These are phyloP conservation scores for Cochlearia excelsa DNA, from an alignment of 345 rosid genomes.

Conservation along the genomic window DNA sequence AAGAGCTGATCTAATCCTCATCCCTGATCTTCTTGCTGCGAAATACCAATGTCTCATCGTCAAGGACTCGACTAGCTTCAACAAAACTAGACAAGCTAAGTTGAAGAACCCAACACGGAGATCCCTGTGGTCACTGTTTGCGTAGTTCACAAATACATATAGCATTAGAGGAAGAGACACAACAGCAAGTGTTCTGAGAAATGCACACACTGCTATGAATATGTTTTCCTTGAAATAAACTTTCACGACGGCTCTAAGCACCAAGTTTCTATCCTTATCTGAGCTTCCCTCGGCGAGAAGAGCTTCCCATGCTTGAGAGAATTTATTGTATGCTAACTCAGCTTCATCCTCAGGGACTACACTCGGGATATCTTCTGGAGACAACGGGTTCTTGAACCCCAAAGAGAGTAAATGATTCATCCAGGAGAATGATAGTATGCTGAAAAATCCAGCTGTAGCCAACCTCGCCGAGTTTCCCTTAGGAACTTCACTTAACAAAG, in stretches of 20 bases:
- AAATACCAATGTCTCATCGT: slow-evolving; percentile 73
- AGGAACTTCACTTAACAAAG: slow-evolving; percentile 40
- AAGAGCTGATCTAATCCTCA: slow-evolving; percentile 72
- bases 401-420: slow-evolving; percentile 53
- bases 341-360: slow-evolving; percentile 61
- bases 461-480: slow-evolving; percentile 30
- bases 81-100: slow-evolving; percentile 46
- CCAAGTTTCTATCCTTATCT: slow-evolving; percentile 40
- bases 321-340: slow-evolving; percentile 47
- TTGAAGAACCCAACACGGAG: slow-evolving; percentile 47
- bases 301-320: slow-evolving; percentile 49
- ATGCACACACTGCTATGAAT: slow-evolving; percentile 43
- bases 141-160: slow-evolving; percentile 55
- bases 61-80: slow-evolving; percentile 61
- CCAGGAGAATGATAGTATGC: slow-evolving; percentile 61
- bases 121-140: slow-evolving; percentile 41
- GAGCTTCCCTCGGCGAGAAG: slow-evolving; percentile 35
- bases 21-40: slow-evolving; percentile 58
- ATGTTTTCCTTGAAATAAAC: slow-evolving; percentile 59
- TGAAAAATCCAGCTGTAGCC: slow-evolving; percentile 46
- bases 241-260: slow-evolving; percentile 43
- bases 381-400: slow-evolving; percentile 59
- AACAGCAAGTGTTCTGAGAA: slow-evolving; percentile 48
- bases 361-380: slow-evolving; percentile 55
- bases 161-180: slow-evolving; percentile 60